Evolutionary conservation across 2,329 filamentous ascomycete genomes (phyloP).

Genomic region (Stachybotrys chartarum): DNA sequence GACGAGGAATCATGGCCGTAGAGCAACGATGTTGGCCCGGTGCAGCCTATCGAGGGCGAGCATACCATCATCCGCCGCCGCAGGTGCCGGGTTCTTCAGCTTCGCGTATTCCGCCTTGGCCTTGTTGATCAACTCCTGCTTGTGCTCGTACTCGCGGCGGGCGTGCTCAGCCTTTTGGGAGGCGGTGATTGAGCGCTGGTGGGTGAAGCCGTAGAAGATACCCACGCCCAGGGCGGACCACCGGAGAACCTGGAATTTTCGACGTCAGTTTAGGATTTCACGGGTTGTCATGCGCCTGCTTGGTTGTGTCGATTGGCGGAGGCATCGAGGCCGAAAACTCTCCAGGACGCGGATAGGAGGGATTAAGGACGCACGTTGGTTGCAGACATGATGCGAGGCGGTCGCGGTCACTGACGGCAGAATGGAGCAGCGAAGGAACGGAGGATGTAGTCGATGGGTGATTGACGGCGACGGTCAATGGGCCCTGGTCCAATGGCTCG

Average conservation of each 20-base stretch:
- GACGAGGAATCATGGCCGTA: background rate
- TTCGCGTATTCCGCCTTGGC: constrained; percentile 87
- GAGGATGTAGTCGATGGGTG: constrained; percentile 24
- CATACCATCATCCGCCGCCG: constrained; percentile 25
- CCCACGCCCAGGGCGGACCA: constrained; percentile 90
- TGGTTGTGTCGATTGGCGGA: too few relatives aligned
- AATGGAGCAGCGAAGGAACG: constrained; percentile 25
- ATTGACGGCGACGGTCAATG: constrained; percentile 37
- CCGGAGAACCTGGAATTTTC: constrained; percentile 70
- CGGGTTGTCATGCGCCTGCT: too few relatives aligned
- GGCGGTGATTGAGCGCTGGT: constrained; percentile 75
- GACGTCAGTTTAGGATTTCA: background rate
- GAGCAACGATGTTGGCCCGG: too few relatives aligned
- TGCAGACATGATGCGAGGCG: constrained; percentile 50
- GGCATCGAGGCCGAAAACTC: background rate
- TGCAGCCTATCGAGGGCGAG: constrained; percentile 1
- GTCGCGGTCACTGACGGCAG: constrained; percentile 34
- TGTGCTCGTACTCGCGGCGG: constrained; percentile 81
- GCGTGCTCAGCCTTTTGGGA: constrained; percentile 62
- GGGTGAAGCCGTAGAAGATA: constrained; percentile 91
- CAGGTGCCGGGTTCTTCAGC: constrained; percentile 51
- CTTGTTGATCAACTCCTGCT: constrained; percentile 84
- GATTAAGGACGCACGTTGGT: constrained; percentile 46
- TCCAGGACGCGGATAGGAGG: background rate
- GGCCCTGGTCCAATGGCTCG: constrained; percentile 32